These are phyloP conservation scores for Ceratocystis lukuohia DNA, from an alignment of 2,329 filamentous ascomycete genomes.

Conservation along the genomic window DNA sequence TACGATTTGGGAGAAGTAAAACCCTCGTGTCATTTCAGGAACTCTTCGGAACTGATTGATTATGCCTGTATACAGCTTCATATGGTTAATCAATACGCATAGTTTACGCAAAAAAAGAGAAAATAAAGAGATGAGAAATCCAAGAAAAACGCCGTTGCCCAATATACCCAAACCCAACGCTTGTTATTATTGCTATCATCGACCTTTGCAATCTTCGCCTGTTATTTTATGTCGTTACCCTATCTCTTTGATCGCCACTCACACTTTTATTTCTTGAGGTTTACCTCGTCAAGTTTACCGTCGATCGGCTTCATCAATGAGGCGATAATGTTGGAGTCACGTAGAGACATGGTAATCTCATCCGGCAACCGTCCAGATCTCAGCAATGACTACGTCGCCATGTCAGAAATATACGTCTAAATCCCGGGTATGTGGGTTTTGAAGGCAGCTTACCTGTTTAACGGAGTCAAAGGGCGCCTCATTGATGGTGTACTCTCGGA, in stretches of 20 bases:
- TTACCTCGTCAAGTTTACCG: constrained; percentile 16
- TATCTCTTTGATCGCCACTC: no score
- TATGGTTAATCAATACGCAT: neutral
- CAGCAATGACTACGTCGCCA: constrained; percentile 32
- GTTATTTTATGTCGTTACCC: neutral
- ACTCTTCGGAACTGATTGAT: neutral
- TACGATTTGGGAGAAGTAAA: neutral
- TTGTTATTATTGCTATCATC: neutral
- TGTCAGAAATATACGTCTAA: neutral
- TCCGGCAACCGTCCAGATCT: constrained; percentile 45
- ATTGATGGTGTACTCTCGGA: constrained; percentile 80
- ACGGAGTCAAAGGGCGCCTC: constrained; percentile 71
- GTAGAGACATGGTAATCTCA: constrained; percentile 60
- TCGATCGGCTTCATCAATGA: constrained; percentile 37
- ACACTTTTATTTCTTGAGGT: constrained; percentile 9
- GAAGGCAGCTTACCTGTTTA: constrained; percentile 43
- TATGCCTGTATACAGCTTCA: neutral
- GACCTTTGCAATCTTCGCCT: neutral
- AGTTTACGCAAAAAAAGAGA: neutral
- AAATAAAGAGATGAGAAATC: neutral
- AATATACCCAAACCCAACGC: neutral
- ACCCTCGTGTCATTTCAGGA: neutral
- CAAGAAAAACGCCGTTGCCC: constrained; percentile 2
- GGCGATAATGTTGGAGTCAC: constrained; percentile 65
- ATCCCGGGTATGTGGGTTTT: neutral